Evolutionary conservation across 208 protist genomes (phyloP), one percentile per base, ranked within the genome.

Genomic region (Trypanosomatidae sp.): DNA sequence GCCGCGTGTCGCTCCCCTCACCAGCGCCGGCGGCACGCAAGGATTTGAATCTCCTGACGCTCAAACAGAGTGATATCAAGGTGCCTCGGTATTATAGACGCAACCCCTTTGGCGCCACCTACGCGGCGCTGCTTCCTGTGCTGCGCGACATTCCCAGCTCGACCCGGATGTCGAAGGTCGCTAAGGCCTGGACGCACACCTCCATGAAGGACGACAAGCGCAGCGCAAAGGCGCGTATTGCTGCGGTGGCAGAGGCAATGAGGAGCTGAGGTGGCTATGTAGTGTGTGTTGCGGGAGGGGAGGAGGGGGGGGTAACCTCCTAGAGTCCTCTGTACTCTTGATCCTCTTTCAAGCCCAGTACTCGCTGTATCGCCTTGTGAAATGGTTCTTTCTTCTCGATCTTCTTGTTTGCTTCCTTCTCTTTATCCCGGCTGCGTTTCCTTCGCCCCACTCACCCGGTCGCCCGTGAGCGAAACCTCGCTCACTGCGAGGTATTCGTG

Each of bases 51-150:
- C 9, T 33, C 22, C n/a, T 22, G 10, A 53, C 66, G 15, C 22
- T 71, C 41, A 66, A 43, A 25, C 7, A 58, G 52, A 79, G 60
- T 19, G 65, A 80, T 13, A 71, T 86, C 62, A 83, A 73, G 39
- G 77, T 82, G 25, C 81, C 81, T 17, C 28, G 1, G 22, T 66
- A 77, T 70, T 86, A 86, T 66, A n/a, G 64, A 28, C 17, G 46
- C 36, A 77, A 74, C 58, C 81, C 81, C 1, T 86, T 86, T 50
- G 52, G 52, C 4, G 81, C 81, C n/a, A 80, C 81, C 33, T 86
- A 86, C 69, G 64, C 62, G 12, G 77, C 67, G 12, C 66, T 86
- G 62, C 44, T 68, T 25, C 66, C 64, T 17, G 36, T 59, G 66
- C n/a, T 76, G 47, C 30, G 70, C 44, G 58, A 68, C 43, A 71